A percentile compares a stretch with the other conserved stretches of the same genome.
Evolutionary conservation across 2,329 filamentous ascomycete genomes (phyloP).

Genomic region (Thermomyces lanuginosus): DNA sequence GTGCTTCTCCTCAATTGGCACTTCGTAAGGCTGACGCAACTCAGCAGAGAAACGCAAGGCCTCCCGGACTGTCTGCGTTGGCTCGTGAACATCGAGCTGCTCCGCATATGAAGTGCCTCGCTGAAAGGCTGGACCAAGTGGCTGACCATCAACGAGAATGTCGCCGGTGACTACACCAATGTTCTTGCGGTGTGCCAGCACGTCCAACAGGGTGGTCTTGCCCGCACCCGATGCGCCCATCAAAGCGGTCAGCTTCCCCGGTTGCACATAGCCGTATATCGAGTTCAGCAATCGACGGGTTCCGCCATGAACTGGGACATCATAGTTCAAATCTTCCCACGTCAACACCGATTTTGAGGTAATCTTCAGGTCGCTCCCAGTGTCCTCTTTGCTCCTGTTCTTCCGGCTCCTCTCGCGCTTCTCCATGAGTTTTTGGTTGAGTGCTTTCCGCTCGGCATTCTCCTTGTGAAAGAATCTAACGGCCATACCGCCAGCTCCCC

Average conservation of each 20-base stretch:
- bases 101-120: conserved; percentile 49
- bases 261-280: conserved; percentile 34
- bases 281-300: conserved; percentile 30
- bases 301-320: conserved; percentile 33
- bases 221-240: conserved; percentile 51
- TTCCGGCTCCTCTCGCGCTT: conserved; percentile 4
- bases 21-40: conserved; percentile 44
- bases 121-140: conserved; percentile 44
- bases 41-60: conserved; percentile 50
- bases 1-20: conserved; percentile 44
- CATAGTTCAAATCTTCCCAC: conserved; percentile 36
- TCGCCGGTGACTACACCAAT: conserved; percentile 49
- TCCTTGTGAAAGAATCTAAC: conserved; percentile 15
- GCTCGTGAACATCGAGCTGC: conserved; percentile 48
- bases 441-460: conserved; percentile 10
- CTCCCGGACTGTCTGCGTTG: conserved; percentile 47
- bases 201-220: conserved; percentile 72
- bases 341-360: conserved; percentile 40
- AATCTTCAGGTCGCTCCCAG: conserved; percentile 33
- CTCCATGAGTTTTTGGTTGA: conserved; percentile 4
- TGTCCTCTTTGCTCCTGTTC: conserved; percentile 13
- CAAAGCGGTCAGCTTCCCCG: conserved; percentile 34
- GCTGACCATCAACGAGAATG: conserved; percentile 44
- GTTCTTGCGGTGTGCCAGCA: conserved; percentile 49
- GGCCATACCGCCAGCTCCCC: conserved; percentile 18